Percentiles rank a stretch among this genome's conserved stretches.
Evolutionary conservation across 2,329 filamentous ascomycete species (phyloP).

Genomic region (Aspergillus fructus): DNA sequence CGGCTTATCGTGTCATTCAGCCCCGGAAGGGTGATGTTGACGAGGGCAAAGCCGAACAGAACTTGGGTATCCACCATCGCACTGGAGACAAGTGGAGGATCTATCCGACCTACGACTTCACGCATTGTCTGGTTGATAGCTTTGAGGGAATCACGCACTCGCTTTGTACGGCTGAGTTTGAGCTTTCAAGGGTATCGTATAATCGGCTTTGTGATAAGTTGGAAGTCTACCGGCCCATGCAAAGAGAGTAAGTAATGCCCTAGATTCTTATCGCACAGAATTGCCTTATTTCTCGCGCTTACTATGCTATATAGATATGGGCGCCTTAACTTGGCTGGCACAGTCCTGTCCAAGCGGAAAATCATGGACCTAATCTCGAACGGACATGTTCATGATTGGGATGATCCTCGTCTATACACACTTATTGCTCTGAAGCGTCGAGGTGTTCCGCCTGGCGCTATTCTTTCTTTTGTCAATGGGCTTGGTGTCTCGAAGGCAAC

Average conservation of each 20-base stretch:
- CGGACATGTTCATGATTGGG: conserved; percentile 77
- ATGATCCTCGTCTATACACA: conserved; percentile 85
- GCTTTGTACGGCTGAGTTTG: neutral
- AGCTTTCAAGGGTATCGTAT: neutral
- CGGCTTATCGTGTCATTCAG: neutral
- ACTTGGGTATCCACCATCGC: neutral
- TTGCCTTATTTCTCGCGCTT: neutral
- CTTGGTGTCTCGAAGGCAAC: conserved; percentile 81
- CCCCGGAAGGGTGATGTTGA: neutral
- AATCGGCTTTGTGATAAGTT: neutral
- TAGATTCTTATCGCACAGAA: no score
- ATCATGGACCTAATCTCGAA: conserved; percentile 75
- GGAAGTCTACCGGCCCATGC: neutral
- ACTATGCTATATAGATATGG: conserved; percentile 51
- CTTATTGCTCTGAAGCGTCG: conserved; percentile 79
- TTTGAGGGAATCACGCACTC: neutral
- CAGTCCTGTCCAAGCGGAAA: conserved; percentile 81
- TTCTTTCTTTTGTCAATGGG: conserved; percentile 85
- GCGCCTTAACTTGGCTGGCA: conserved; percentile 75
- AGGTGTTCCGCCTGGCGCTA: conserved; percentile 81
- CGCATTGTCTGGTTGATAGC: neutral
- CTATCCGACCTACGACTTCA: neutral
- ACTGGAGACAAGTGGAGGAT: neutral
- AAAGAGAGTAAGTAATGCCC: neutral
- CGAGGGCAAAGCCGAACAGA: neutral